These are phyloP conservation scores for Arxiozyma telluris DNA, from an alignment of 1,139 yeast species.

Conservation along the genomic window DNA sequence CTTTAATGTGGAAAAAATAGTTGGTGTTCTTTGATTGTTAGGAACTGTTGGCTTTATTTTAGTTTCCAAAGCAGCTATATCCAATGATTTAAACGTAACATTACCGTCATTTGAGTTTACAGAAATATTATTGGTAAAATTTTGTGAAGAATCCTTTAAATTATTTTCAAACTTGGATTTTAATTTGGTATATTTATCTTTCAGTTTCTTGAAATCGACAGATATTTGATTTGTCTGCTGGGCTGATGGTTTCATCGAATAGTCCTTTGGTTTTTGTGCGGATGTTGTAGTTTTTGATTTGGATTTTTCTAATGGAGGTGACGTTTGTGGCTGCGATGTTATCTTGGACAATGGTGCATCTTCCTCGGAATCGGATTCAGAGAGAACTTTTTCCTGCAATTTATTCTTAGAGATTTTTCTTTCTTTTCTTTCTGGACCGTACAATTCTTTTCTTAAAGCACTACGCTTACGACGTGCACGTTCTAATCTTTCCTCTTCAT, in stretches of 20 bases:
- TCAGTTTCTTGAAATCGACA: not conserved
- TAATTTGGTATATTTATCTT: not conserved
- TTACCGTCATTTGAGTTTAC: not conserved
- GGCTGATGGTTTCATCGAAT: not conserved
- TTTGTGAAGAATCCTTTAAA: not conserved
- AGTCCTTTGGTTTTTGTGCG: not conserved
- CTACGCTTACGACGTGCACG: conserved; percentile 1
- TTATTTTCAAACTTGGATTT: conserved; percentile 2
- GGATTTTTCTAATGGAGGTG: not conserved
- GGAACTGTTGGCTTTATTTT: conserved; percentile 3
- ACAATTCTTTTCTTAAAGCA: conserved; percentile 1
- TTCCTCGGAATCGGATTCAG: not conserved
- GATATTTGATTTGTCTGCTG: not conserved
- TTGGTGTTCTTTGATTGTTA: conserved; percentile 18
- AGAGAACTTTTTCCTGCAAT: not conserved
- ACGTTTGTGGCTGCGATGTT: not conserved
- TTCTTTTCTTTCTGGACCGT: not conserved
- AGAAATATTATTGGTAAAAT: not conserved
- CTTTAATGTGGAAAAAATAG: conserved; percentile 27
- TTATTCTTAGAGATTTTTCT: not conserved
- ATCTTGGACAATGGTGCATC: not conserved
- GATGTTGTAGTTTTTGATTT: not conserved
- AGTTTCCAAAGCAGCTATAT: conserved; percentile 8
- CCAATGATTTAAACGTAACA: not conserved
- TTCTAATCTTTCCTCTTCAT: conserved; percentile 1